Conservation (phyloP, 1,284 basidiomycete genomes). For the Phellinidium pouzarii region DNA sequence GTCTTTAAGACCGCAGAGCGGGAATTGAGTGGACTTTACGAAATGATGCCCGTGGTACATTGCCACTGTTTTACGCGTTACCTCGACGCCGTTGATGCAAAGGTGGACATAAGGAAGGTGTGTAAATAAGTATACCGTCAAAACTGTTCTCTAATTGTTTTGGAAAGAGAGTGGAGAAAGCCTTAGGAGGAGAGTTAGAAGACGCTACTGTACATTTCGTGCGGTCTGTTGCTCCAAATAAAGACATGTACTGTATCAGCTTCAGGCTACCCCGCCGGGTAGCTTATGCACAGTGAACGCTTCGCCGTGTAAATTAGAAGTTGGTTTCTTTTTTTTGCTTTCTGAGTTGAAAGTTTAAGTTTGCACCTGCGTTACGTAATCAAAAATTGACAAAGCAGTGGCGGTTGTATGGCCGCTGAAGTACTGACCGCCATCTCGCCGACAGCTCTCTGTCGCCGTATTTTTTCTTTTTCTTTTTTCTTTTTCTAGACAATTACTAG, state of each 20-base stretch:
- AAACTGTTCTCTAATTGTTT: slow-evolving; percentile 2
- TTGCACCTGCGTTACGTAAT: neutral
- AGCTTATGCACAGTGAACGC: slow-evolving; percentile 32
- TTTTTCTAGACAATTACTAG: slow-evolving; percentile 6
- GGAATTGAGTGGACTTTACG: slow-evolving; percentile 41
- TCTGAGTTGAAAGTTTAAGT: too few species aligned
- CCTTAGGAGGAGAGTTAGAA: slow-evolving; percentile 52
- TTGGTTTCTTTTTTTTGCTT: too few species aligned
- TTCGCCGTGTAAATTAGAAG: too few species aligned
- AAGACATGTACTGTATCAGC: slow-evolving; percentile 97
- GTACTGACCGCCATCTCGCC: neutral
- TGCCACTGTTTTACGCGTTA: slow-evolving; percentile 96
- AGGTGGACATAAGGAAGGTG: slow-evolving; percentile 78
- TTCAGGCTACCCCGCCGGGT: slow-evolving; percentile 74
- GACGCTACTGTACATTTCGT: slow-evolving; percentile 72
- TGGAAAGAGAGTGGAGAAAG: slow-evolving; percentile 66
- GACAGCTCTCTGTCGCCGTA: slow-evolving; percentile 4
- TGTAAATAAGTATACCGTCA: slow-evolving; percentile 16
- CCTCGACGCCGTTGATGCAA: slow-evolving; percentile 60
- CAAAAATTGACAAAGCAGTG: neutral
- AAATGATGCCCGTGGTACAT: slow-evolving; percentile 84
- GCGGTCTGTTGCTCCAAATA: slow-evolving; percentile 90
- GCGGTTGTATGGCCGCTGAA: neutral
- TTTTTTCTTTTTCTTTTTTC: neutral
- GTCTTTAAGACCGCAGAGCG: slow-evolving; percentile 40